A percentile compares a stretch with the other conserved stretches of the same genome.
phyloP scores from a whole-genome alignment of 1,139 yeast species.

The Geotrichum carabidarum region DNA sequence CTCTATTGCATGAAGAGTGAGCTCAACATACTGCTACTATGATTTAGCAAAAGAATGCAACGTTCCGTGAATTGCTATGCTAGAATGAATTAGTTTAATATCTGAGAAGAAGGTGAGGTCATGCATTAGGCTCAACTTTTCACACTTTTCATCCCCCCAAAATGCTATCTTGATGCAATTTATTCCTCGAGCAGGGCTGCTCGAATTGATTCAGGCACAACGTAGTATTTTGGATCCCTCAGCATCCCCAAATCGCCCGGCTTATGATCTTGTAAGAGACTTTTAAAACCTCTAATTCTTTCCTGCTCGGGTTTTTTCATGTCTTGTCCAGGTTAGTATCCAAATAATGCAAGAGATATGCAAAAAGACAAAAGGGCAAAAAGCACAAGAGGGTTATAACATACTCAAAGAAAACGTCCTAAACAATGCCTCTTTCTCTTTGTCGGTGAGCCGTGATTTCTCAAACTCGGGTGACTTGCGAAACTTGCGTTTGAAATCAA shows the following conservation, averaged over 20 bases:
- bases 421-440: conserved; percentile 41
- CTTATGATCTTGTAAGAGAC: conserved; percentile 1
- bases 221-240: conserved; percentile 13
- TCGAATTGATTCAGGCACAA: not conserved
- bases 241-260: conserved; percentile 3
- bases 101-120: no score
- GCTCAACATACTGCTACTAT: no score
- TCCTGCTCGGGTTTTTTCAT: conserved; percentile 14
- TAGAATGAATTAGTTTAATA: no score
- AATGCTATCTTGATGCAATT: not conserved
- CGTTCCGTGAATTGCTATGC: no score
- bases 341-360: not conserved
- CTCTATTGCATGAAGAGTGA: no score
- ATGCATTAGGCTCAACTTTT: no score
- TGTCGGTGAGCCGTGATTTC: conserved; percentile 35
- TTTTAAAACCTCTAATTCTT: conserved; percentile 2
- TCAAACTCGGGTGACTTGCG: conserved; percentile 34
- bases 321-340: conserved; percentile 5
- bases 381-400: not conserved
- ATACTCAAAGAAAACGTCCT: conserved; percentile 32
- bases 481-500: conserved; percentile 46
- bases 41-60: no score
- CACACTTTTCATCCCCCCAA: no score
- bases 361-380: no score
- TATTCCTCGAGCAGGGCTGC: not conserved